Conservation (phyloP, 2,329 filamentous ascomycete genomes). For the Verticillium nubilum region DNA sequence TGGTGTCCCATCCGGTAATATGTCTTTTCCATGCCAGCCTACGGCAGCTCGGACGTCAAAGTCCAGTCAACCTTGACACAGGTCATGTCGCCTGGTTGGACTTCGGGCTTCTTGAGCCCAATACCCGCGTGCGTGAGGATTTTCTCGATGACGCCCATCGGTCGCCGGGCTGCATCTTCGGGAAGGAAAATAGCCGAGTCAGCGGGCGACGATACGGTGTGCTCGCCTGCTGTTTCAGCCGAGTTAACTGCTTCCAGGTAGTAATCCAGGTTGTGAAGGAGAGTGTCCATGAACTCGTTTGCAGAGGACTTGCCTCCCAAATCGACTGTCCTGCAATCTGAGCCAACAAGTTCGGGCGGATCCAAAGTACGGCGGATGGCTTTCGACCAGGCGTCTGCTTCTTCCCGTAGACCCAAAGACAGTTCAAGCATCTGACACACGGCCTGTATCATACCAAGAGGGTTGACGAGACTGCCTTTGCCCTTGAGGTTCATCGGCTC, state of each 20-base stretch:
- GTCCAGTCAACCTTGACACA: constrained; percentile 39
- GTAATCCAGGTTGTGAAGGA: constrained; percentile 9
- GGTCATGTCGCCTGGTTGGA: constrained; percentile 31
- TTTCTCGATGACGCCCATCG: constrained; percentile 37
- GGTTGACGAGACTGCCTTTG: constrained; percentile 2
- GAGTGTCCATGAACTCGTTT: constrained; percentile 5
- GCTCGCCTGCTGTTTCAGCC: constrained; percentile 2
- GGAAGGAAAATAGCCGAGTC: neutral
- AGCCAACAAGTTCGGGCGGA: constrained; percentile 10
- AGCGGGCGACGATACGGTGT: neutral
- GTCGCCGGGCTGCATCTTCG: neutral
- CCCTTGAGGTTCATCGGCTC: constrained; percentile 10
- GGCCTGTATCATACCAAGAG: constrained; percentile 7
- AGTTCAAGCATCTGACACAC: constrained; percentile 8
- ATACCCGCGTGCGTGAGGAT: constrained; percentile 34
- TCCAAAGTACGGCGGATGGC: constrained; percentile 12
- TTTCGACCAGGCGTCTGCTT: constrained; percentile 7
- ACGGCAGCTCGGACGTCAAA: constrained; percentile 35
- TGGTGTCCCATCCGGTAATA: constrained; percentile 32
- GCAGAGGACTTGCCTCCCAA: constrained; percentile 7
- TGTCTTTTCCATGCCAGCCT: constrained; percentile 34
- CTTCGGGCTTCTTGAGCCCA: constrained; percentile 18
- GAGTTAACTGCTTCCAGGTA: constrained; percentile 11
- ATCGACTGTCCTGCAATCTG: constrained; percentile 4
- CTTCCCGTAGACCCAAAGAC: constrained; percentile 3